Percentiles rank a stretch among this genome's conserved stretches.
Evolutionary conservation across 108 stramenopile genomes (phyloP).

Genomic region (Phaeodactylum tricornutum): DNA sequence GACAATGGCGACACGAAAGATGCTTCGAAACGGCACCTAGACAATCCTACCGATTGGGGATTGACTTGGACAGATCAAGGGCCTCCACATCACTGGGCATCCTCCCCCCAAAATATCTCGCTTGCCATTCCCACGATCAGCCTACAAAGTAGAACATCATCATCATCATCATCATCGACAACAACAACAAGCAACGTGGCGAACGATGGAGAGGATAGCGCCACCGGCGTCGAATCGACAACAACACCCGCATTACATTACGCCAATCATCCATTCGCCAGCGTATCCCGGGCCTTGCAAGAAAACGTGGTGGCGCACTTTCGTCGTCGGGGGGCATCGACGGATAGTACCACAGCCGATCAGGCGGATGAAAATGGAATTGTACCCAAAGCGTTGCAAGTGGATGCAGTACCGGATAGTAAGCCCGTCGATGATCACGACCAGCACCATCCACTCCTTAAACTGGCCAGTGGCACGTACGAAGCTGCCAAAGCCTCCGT

Average conservation of each 20-base stretch:
- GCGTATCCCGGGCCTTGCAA: constrained; percentile 35
- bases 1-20: too few relatives aligned
- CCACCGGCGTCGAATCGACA: background rate
- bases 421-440: constrained; percentile 3
- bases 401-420: background rate
- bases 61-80: too few relatives aligned
- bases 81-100: too few relatives aligned
- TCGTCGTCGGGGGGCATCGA: background rate
- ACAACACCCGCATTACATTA: constrained; percentile 6
- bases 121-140: too few relatives aligned
- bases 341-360: constrained; percentile 1
- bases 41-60: too few relatives aligned
- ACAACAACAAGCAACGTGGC: background rate
- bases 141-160: too few relatives aligned
- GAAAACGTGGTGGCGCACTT: constrained; percentile 31
- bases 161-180: too few relatives aligned
- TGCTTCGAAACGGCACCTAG: too few relatives aligned
- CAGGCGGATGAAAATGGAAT: background rate
- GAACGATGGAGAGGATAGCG: too few relatives aligned
- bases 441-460: background rate
- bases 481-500: constrained; percentile 2
- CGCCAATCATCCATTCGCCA: constrained; percentile 27
- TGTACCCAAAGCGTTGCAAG: background rate
- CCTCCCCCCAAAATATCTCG: too few relatives aligned
- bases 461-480: constrained; percentile 9